Percentiles rank a stretch among this genome's conserved stretches.
Evolutionary conservation across 176 grass and related monocot species (phyloP).

Genomic region (Cocos nucifera): DNA sequence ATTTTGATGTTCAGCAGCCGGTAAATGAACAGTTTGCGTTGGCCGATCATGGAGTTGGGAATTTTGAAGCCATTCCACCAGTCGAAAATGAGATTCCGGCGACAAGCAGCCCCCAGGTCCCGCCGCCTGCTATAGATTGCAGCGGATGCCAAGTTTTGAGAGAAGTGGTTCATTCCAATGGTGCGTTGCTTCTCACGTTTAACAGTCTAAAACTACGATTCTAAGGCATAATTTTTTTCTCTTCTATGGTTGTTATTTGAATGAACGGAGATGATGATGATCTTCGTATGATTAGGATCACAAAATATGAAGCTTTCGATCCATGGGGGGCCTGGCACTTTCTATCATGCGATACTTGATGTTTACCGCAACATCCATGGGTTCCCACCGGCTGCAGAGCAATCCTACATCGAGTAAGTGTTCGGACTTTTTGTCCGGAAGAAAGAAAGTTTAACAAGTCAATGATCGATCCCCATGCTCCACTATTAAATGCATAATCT

Average conservation of each 20-base stretch:
- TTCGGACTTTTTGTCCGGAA: too few relatives aligned
- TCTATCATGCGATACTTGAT: slow-evolving; percentile 40
- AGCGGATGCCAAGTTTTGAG: slow-evolving; percentile 40
- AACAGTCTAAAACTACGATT: too few relatives aligned
- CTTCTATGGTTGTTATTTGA: too few relatives aligned
- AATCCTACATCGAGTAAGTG: slow-evolving; percentile 35
- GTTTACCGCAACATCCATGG: slow-evolving; percentile 16
- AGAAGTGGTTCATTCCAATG: slow-evolving; percentile 47
- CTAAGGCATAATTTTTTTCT: too few relatives aligned
- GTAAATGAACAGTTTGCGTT: not conserved
- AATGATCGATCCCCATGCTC: too few relatives aligned
- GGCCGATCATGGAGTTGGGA: not conserved
- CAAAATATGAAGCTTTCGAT: slow-evolving; percentile 20
- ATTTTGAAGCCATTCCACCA: too few relatives aligned
- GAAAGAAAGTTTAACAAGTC: too few relatives aligned
- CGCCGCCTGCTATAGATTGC: slow-evolving; percentile 22
- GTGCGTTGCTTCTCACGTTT: slow-evolving; percentile 2
- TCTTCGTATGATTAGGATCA: slow-evolving; percentile 6
- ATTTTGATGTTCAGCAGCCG: not conserved
- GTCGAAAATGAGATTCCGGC: not conserved
- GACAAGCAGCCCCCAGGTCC: not conserved
- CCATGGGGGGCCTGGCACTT: slow-evolving; percentile 33
- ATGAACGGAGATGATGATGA: too few relatives aligned
- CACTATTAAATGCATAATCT: too few relatives aligned
- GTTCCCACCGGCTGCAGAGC: not conserved